phyloP scores from a whole-genome alignment of 306 rosid genomes.

The Luffa acutangula region DNA sequence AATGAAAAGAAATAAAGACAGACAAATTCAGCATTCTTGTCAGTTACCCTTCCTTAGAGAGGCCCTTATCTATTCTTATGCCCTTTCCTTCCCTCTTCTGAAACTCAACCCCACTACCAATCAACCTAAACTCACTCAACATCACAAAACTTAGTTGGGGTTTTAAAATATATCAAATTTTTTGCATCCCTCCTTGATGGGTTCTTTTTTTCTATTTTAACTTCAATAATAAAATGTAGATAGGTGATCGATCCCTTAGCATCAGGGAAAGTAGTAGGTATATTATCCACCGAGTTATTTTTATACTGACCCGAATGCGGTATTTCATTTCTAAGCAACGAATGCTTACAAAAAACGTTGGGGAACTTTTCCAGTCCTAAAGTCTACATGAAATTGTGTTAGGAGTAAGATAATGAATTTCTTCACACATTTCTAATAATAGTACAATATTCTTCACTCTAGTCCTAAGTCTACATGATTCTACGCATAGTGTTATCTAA shows the following conservation, averaged over 20 bases:
- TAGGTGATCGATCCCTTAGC: too few relatives aligned
- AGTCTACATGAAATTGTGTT: not conserved
- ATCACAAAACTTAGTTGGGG: not conserved
- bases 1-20: slow-evolving; percentile 4
- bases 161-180: not conserved
- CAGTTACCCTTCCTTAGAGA: slow-evolving; percentile 4
- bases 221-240: too few relatives aligned
- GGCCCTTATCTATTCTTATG: not conserved
- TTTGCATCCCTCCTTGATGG: not conserved
- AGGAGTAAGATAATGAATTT: too few relatives aligned
- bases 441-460: not conserved
- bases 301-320: not conserved
- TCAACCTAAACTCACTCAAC: not conserved
- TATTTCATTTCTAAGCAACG: too few relatives aligned
- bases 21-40: slow-evolving; percentile 8
- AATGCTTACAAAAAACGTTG: not conserved
- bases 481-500: too few relatives aligned
- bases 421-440: too few relatives aligned
- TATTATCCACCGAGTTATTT: too few relatives aligned
- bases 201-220: not conserved
- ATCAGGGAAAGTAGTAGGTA: too few relatives aligned
- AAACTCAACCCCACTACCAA: slow-evolving; percentile 7
- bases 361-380: not conserved
- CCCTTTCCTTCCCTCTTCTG: not conserved
- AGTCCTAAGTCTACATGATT: not conserved